A percentile compares a stretch with the other conserved stretches of the same genome.
These are phyloP conservation scores for Gnaphalium uliginosum DNA, from an alignment of 129 eudicot species.

Conservation along the genomic window DNA sequence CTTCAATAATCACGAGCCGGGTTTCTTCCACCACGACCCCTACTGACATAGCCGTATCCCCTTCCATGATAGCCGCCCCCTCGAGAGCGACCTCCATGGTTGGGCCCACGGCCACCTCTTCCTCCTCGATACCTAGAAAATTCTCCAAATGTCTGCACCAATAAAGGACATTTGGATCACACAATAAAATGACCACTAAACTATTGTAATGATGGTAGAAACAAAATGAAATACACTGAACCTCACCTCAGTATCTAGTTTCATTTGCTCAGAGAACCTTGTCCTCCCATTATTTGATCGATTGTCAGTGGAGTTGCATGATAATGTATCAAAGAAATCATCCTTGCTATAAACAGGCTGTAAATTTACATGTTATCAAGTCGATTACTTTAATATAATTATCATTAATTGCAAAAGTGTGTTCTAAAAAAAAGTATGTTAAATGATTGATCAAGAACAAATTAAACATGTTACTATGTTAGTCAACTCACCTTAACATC, in stretches of 20 bases:
- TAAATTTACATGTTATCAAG: conserved; percentile 11
- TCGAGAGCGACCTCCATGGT: conserved; percentile 74
- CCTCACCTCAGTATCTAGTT: conserved; percentile 84
- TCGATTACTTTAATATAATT: background rate
- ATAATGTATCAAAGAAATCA: conserved; percentile 84
- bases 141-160: conserved; percentile 85
- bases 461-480: too few species aligned
- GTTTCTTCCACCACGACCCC: conserved; percentile 73
- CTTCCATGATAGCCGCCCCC: conserved; percentile 48
- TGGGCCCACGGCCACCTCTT: conserved; percentile 66
- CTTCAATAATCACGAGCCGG: conserved; percentile 46
- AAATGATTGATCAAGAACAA: too few species aligned
- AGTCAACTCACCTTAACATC: conserved; percentile 54
- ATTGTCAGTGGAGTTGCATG: conserved; percentile 55
- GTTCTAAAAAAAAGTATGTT: background rate
- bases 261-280: conserved; percentile 86
- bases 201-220: background rate
- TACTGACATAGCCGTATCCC: conserved; percentile 28
- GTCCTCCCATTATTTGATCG: conserved; percentile 63
- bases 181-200: background rate
- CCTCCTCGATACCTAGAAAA: conserved; percentile 83
- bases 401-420: background rate
- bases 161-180: background rate
- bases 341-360: conserved; percentile 90
- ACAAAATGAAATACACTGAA: background rate